Base-by-base conservation (phyloP, 2,329 filamentous ascomycete genomes). In the Calonectria fujianensis region DNA sequence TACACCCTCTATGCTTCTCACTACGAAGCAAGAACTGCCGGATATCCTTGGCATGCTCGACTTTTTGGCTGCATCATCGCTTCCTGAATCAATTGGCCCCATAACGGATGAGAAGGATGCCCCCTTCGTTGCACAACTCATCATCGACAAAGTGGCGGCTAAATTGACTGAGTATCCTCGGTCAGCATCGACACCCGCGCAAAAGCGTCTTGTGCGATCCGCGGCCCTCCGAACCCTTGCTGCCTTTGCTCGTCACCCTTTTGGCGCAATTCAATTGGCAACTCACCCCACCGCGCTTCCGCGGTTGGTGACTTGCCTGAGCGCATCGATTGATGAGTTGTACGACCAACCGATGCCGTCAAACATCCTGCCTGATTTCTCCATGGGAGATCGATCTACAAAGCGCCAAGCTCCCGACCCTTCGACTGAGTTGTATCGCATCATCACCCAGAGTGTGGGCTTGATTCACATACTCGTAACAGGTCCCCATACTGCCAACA, bases 231-330 rank as follows among this genome's bases (percentile, higher is more conserved):
- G 88, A 59, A 89, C 91, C 2, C 85, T 93, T 18, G 86, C 89
- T n/a, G 87, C 89, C 2, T 93, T 96, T 82, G 90, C 91, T 1
- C 86, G 88, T 8, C 91, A 91, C n/a, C 85, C 89, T 0, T 91
- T 94, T 79, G 93, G 93, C 11, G 89, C 90, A 1, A 82, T 88
- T 31, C 90, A 94, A 59, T 89, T 98, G 11, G 94, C 93, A 0
- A 86, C 87, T 7, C 94, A 97, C 82, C 89, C 90, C 4, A 91
- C 90, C 51, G 92, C 92, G 16, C 91, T 98, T 20, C 95, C 94
- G 1, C 91, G 95, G 4, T 86, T 98, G 0, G 93, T 97, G 32
- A 91, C 92, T 32, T 91, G 94, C 5, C 83, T 91, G 18, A 87
- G 86, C 66, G 86, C 84, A 57, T 91, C 96, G 67, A 93, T 97